Evolutionary conservation across 768 basidiomycete species (phyloP).

Genomic region (Coprinopsis cinerea): DNA sequence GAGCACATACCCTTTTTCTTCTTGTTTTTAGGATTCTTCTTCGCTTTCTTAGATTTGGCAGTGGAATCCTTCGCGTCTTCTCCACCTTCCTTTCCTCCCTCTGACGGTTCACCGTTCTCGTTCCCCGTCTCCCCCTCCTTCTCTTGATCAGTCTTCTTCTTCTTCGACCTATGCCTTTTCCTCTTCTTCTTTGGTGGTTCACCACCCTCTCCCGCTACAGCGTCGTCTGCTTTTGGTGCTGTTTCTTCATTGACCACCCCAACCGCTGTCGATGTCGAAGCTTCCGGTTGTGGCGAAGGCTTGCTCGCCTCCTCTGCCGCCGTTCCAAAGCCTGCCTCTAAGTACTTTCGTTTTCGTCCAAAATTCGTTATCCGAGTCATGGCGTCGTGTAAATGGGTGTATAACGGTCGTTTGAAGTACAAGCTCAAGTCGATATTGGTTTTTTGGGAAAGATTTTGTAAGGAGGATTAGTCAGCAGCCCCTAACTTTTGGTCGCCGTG

Average conservation of each 20-base stretch:
- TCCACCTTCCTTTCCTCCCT: constrained; percentile 28
- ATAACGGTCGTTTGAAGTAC: too few species aligned
- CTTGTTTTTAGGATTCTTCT: constrained; percentile 24
- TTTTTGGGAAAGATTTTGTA: too few species aligned
- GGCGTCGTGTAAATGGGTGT: too few species aligned
- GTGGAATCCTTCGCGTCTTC: constrained; percentile 11
- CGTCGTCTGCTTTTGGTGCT: not conserved
- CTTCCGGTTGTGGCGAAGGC: constrained; percentile 9
- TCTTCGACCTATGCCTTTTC: constrained; percentile 43
- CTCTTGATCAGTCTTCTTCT: constrained; percentile 10
- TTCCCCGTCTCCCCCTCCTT: not conserved
- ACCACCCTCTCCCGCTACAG: constrained; percentile 9
- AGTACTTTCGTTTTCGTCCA: constrained; percentile 66
- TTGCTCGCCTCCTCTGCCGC: not conserved
- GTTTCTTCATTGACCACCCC: constrained; percentile 13
- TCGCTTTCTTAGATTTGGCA: constrained; percentile 27
- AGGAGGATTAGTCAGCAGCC: too few species aligned
- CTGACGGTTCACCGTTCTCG: not conserved
- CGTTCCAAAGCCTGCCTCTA: constrained; percentile 51
- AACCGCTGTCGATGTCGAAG: not conserved
- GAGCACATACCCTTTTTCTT: constrained; percentile 23
- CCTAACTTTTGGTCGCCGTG: too few species aligned
- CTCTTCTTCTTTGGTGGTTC: constrained; percentile 49
- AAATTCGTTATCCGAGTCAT: constrained; percentile 78
- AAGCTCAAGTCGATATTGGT: too few species aligned